phyloP scores from a whole-genome alignment of 225 moss, liverwort and hornwort species.

The Straminergon stramineum region DNA sequence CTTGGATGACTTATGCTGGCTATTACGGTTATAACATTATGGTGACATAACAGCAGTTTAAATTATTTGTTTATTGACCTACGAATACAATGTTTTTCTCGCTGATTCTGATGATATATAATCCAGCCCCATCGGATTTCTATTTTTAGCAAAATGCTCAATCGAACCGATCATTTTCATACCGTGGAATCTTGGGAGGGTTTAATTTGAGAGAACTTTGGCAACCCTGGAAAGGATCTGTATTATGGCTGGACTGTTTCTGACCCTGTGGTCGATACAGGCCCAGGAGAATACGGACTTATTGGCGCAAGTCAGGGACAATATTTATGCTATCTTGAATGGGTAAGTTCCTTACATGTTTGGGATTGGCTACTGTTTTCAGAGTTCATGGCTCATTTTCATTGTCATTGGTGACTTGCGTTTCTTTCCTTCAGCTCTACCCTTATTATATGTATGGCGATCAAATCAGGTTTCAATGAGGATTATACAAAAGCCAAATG shows the following conservation, averaged over 20 bases:
- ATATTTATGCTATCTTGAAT: slow-evolving; percentile 77
- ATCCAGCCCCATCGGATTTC: no score
- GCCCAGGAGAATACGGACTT: slow-evolving; percentile 79
- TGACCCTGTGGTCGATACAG: slow-evolving; percentile 26
- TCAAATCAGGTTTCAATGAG: not conserved
- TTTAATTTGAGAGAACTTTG: not conserved
- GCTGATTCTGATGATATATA: not conserved
- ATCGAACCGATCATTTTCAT: not conserved
- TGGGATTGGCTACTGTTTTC: not conserved
- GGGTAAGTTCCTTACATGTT: not conserved
- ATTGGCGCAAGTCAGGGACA: slow-evolving; percentile 70
- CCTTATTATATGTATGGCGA: not conserved
- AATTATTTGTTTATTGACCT: not conserved
- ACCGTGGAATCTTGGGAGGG: not conserved
- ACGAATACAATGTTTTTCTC: not conserved
- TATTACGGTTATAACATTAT: not conserved
- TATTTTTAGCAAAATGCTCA: not conserved
- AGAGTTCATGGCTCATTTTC: not conserved
- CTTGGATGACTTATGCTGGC: not conserved
- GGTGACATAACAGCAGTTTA: no score
- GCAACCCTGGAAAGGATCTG: not conserved
- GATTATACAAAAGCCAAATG: not conserved
- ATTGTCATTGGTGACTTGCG: not conserved
- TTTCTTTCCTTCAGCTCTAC: not conserved
- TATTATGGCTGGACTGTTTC: not conserved